Percentiles rank a stretch among this genome's conserved stretches.
Conservation (phyloP, 176 grass and related monocot species). For the Phragmites australis region DNA sequence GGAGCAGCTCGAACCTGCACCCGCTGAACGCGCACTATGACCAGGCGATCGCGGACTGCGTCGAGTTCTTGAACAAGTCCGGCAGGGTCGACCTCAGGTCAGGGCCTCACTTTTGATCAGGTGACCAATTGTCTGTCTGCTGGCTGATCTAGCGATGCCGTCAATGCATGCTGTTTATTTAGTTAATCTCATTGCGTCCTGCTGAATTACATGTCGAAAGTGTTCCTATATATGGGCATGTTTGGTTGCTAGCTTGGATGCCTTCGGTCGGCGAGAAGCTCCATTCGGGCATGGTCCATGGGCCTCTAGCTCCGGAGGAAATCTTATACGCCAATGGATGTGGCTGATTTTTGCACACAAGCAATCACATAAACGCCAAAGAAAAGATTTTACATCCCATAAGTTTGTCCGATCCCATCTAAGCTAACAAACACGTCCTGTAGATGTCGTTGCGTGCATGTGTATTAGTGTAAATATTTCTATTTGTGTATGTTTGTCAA, state of each 20-base stretch:
- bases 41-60: conserved; percentile 89
- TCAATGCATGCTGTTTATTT: neutral
- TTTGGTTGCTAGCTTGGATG: too few species aligned
- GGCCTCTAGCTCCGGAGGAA: too few species aligned
- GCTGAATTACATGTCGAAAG: neutral
- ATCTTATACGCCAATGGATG: too few species aligned
- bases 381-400: neutral
- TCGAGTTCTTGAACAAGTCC: conserved; percentile 87
- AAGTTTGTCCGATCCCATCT: neutral
- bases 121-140: neutral
- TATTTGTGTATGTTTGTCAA: neutral
- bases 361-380: too few species aligned
- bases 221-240: neutral
- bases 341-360: too few species aligned
- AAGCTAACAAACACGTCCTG: neutral
- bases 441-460: neutral
- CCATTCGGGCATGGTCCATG: too few species aligned
- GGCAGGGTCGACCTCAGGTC: conserved; percentile 52
- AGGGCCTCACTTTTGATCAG: conserved; percentile 28
- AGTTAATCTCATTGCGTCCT: neutral
- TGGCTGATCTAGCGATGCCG: neutral
- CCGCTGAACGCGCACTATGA: conserved; percentile 76
- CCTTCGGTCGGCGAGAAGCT: too few species aligned
- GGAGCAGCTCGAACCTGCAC: conserved; percentile 63
- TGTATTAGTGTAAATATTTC: neutral